These are phyloP conservation scores for Pouteria glomerata DNA, from an alignment of 148 eudicot species.

Conservation along the genomic window DNA sequence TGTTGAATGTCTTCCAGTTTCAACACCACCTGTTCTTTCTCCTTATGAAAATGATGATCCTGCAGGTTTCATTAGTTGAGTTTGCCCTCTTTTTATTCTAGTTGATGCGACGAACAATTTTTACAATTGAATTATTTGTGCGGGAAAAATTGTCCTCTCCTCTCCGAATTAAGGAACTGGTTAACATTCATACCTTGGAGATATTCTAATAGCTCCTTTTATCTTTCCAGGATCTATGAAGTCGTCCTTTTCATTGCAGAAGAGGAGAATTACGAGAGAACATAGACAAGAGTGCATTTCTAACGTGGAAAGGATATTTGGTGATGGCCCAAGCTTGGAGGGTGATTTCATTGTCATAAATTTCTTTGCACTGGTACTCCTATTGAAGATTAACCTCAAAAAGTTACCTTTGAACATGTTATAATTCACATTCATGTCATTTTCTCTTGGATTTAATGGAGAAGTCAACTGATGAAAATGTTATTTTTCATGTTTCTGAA, in stretches of 20 bases:
- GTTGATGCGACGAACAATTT: neutral
- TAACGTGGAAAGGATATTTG: slow-evolving; percentile 58
- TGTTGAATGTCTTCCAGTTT: slow-evolving; percentile 49
- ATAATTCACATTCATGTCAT: neutral
- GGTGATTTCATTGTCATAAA: slow-evolving; percentile 78
- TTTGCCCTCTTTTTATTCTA: neutral
- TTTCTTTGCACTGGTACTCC: slow-evolving; percentile 76
- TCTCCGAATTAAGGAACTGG: neutral
- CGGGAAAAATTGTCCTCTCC: neutral
- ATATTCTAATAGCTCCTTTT: slow-evolving; percentile 10
- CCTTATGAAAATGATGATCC: slow-evolving; percentile 35
- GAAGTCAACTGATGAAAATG: neutral
- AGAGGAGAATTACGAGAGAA: slow-evolving; percentile 38
- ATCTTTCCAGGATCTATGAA: slow-evolving; percentile 29
- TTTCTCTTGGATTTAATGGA: slow-evolving; percentile 4
- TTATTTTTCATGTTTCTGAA: neutral
- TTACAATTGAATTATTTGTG: neutral
- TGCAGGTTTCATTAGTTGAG: slow-evolving; percentile 25
- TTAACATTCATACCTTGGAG: neutral
- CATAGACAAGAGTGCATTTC: slow-evolving; percentile 64
- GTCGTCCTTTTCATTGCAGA: slow-evolving; percentile 46
- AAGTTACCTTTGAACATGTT: neutral
- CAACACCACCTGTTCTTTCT: slow-evolving; percentile 76
- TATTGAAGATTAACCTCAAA: neutral
- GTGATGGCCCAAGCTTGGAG: slow-evolving; percentile 41